phyloP scores from a whole-genome alignment of 2,329 filamentous ascomycete species.

The Chrysoporthe cubensis region DNA sequence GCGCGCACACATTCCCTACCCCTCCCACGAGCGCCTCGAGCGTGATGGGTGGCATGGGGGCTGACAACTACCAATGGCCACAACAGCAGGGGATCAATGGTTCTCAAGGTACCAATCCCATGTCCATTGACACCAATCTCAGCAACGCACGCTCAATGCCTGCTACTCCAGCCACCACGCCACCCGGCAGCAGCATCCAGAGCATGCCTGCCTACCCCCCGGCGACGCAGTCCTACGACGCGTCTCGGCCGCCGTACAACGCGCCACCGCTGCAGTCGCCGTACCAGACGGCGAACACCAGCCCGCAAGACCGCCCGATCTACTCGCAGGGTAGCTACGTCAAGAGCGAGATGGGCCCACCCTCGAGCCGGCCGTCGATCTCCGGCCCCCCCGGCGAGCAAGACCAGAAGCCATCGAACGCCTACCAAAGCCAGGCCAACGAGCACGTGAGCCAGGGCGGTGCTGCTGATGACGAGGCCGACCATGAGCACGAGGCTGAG shows the following conservation, averaged over 20 bases:
- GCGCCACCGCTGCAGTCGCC: slow-evolving; percentile 68
- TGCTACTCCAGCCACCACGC: slow-evolving; percentile 87
- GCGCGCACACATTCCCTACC: slow-evolving; percentile 91
- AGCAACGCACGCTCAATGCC: slow-evolving; percentile 84
- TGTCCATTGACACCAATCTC: slow-evolving; percentile 80
- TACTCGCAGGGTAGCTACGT: slow-evolving; percentile 73
- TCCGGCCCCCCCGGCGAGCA: slow-evolving; percentile 57
- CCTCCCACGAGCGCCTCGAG: slow-evolving; percentile 92
- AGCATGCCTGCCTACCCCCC: slow-evolving; percentile 78
- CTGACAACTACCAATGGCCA: slow-evolving; percentile 80
- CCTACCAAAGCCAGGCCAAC: slow-evolving; percentile 57
- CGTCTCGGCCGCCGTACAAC: slow-evolving; percentile 77
- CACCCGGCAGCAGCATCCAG: slow-evolving; percentile 76
- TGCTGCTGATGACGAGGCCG: slow-evolving; percentile 67
- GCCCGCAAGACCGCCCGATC: slow-evolving; percentile 64
- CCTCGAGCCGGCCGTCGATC: slow-evolving; percentile 64
- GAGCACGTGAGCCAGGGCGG: slow-evolving; percentile 55
- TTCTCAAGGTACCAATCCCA: slow-evolving; percentile 66
- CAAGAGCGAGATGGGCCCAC: slow-evolving; percentile 88
- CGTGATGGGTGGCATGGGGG: slow-evolving; percentile 73
- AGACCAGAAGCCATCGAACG: slow-evolving; percentile 68
- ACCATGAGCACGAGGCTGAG: slow-evolving; percentile 76
- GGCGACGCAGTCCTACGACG: slow-evolving; percentile 73
- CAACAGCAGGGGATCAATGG: slow-evolving; percentile 62
- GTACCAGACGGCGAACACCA: slow-evolving; percentile 67